Conservation (phyloP, 2,329 filamentous ascomycete genomes). For the Cyclaneusma minus region DNA sequence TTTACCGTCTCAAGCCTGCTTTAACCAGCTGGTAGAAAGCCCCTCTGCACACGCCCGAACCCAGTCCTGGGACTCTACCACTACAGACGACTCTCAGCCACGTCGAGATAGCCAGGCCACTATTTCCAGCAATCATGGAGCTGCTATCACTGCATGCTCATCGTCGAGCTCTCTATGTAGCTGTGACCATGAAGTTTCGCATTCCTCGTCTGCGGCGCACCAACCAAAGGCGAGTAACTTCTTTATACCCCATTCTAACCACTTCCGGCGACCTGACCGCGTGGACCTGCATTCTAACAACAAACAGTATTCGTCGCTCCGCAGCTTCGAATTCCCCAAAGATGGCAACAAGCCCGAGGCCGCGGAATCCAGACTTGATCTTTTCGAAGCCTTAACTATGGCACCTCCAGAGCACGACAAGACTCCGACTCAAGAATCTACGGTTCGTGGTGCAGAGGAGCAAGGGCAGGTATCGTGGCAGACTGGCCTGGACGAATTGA, state of each 20-base stretch:
- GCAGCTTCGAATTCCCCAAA: slow-evolving; percentile 1
- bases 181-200: slow-evolving; percentile 21
- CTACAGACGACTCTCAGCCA: slow-evolving; percentile 3
- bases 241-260: slow-evolving; percentile 8
- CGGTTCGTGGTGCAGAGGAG: slow-evolving; percentile 2
- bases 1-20: no score
- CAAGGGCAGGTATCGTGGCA: slow-evolving; percentile 18
- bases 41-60: no score
- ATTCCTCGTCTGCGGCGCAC: slow-evolving; percentile 12
- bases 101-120: slow-evolving; percentile 2
- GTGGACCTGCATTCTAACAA: slow-evolving; percentile 11
- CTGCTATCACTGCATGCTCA: slow-evolving; percentile 20
- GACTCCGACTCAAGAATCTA: slow-evolving; percentile 14
- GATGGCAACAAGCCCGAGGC: not conserved
- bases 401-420: slow-evolving; percentile 9
- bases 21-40: no score
- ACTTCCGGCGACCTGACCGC: slow-evolving; percentile 9
- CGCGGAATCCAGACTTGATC: slow-evolving; percentile 12
- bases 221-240: slow-evolving; percentile 6
- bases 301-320: slow-evolving; percentile 2
- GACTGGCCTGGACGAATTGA: slow-evolving; percentile 29
- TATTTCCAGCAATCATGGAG: slow-evolving; percentile 4
- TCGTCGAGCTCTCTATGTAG: slow-evolving; percentile 31
- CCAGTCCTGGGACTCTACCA: no score
- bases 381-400: slow-evolving; percentile 16